A percentile compares a stretch with the other conserved stretches of the same genome.
These are phyloP conservation scores for Aurifilum marmelostoma DNA, from an alignment of 2,329 filamentous ascomycete genomes.

Conservation along the genomic window DNA sequence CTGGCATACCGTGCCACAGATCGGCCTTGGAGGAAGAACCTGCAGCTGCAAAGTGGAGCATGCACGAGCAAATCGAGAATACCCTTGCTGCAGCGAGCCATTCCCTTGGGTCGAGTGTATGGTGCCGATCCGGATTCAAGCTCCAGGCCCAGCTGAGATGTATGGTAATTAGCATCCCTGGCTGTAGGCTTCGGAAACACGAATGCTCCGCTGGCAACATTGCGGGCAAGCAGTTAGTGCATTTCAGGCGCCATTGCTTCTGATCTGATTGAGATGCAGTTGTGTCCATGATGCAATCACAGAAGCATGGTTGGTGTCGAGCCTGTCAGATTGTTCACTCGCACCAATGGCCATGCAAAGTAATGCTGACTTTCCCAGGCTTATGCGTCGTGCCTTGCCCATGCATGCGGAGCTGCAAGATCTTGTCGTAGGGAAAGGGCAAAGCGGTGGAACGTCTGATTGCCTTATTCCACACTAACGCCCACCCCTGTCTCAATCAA, in stretches of 20 bases:
- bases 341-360: not conserved
- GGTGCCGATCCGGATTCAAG: not conserved
- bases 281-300: not conserved
- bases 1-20: not conserved
- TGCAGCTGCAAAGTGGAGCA: constrained; percentile 5
- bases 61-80: constrained; percentile 10
- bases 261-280: not conserved
- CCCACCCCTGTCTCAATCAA: not conserved
- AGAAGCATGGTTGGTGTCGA: not conserved
- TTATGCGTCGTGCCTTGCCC: not conserved
- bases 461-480: not conserved
- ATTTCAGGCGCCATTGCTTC: not conserved
- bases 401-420: not conserved
- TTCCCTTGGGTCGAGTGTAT: constrained; percentile 10
- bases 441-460: constrained; percentile 1
- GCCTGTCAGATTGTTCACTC: not conserved
- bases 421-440: not conserved
- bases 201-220: not conserved
- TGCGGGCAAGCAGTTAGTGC: not conserved
- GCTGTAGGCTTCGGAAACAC: not conserved
- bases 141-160: not conserved
- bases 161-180: not conserved
- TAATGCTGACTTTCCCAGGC: not conserved
- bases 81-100: constrained; percentile 15
- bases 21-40: not conserved